A percentile compares a stretch with the other conserved stretches of the same genome.
Conservation (phyloP, 2,329 filamentous ascomycete genomes). For the Fusarium papillatum region DNA sequence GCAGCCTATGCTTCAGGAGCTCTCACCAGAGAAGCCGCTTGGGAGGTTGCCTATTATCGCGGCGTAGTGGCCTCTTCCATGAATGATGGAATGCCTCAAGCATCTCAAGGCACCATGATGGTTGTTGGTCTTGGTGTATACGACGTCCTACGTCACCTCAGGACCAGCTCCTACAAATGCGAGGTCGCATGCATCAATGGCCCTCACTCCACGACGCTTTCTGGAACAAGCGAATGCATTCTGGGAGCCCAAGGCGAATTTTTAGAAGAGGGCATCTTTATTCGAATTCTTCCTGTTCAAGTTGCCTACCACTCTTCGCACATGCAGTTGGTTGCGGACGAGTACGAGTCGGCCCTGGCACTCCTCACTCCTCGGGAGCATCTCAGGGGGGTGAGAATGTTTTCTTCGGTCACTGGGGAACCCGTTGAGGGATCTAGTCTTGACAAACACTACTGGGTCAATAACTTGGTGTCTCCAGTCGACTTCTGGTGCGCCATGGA, state of each 20-base stretch:
- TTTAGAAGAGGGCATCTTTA: conserved; percentile 47
- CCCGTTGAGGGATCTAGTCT: conserved; percentile 44
- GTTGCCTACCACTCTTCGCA: conserved; percentile 61
- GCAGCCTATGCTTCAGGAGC: conserved; percentile 57
- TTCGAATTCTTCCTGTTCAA: conserved; percentile 52
- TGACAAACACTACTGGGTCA: conserved; percentile 58
- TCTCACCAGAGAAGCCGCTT: conserved; percentile 53
- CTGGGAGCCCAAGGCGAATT: conserved; percentile 49
- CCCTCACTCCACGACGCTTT: conserved; percentile 58
- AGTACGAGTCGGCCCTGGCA: conserved; percentile 50
- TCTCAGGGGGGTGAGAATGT: conserved; percentile 47
- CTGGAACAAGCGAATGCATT: conserved; percentile 52
- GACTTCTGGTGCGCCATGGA: conserved; percentile 57
- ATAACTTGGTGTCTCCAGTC: conserved; percentile 61
- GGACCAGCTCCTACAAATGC: conserved; percentile 31
- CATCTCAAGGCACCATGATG: conserved; percentile 56
- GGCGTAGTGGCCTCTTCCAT: conserved; percentile 52
- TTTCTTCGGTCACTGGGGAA: conserved; percentile 56
- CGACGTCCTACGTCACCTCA: conserved; percentile 47
- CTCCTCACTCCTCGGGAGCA: conserved; percentile 34
- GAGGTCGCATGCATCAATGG: conserved; percentile 61
- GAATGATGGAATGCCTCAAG: conserved; percentile 12
- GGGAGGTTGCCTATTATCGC: conserved; percentile 57
- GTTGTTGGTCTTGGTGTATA: conserved; percentile 51
- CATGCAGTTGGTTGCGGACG: conserved; percentile 54